Evolutionary conservation across 345 rosid species (phyloP).

Genomic region (Lumnitzera racemosa): DNA sequence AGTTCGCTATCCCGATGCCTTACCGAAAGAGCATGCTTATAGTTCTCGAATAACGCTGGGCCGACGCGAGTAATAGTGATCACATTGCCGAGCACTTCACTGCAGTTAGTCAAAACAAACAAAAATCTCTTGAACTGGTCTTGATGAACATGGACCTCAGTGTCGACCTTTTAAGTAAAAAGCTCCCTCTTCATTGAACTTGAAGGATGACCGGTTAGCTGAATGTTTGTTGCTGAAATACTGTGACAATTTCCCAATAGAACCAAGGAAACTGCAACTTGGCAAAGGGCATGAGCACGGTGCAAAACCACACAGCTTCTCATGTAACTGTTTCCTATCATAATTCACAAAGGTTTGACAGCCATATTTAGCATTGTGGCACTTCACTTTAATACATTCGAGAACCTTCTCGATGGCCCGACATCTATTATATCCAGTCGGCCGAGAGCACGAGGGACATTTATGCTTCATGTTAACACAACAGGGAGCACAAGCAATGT

Average conservation of each 20-base stretch:
- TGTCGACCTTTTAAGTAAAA: background rate
- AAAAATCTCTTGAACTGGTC: slow-evolving; percentile 11
- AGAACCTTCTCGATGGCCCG: slow-evolving; percentile 50
- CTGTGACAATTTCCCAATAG: slow-evolving; percentile 22
- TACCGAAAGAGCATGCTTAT: slow-evolving; percentile 13
- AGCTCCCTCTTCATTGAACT: slow-evolving; percentile 2
- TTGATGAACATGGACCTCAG: slow-evolving; percentile 11
- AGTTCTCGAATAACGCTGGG: slow-evolving; percentile 11
- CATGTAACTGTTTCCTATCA: slow-evolving; percentile 30
- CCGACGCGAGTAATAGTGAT: slow-evolving; percentile 16
- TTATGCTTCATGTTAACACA: slow-evolving; percentile 31
- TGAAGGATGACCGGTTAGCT: slow-evolving; percentile 8
- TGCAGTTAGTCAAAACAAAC: slow-evolving; percentile 15
- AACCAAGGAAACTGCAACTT: slow-evolving; percentile 33
- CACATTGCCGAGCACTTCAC: slow-evolving; percentile 10
- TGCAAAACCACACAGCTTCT: slow-evolving; percentile 23
- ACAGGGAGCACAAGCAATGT: slow-evolving; percentile 50
- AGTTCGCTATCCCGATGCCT: slow-evolving; percentile 7
- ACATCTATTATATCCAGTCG: slow-evolving; percentile 47
- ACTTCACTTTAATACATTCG: slow-evolving; percentile 30
- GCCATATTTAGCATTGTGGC: slow-evolving; percentile 41
- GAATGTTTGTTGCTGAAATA: slow-evolving; percentile 37
- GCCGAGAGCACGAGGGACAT: slow-evolving; percentile 43
- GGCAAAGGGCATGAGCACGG: slow-evolving; percentile 53
- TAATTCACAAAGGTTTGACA: slow-evolving; percentile 25